Conservation (phyloP, 345 rosid species). For the Citrus mangshanensis region DNA sequence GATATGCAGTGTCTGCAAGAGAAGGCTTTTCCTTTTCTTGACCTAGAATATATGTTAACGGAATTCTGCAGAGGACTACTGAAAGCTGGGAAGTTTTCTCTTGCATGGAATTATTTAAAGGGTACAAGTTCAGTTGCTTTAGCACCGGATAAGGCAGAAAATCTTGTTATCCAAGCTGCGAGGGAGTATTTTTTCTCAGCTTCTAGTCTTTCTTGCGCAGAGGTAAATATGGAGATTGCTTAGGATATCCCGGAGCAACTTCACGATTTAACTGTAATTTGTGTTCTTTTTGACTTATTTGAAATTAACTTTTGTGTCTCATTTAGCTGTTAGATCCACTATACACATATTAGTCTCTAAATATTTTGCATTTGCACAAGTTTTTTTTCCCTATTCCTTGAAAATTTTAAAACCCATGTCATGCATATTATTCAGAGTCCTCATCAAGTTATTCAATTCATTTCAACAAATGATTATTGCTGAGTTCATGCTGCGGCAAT, state of each 20-base stretch:
- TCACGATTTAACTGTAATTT: neutral
- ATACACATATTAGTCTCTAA: neutral
- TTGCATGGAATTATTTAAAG: slow-evolving; percentile 88
- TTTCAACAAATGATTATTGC: neutral
- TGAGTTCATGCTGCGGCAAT: neutral
- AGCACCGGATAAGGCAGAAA: slow-evolving; percentile 86
- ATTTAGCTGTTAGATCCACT: neutral
- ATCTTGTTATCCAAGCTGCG: slow-evolving; percentile 88
- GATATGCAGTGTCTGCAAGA: slow-evolving; percentile 77
- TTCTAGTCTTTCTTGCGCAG: slow-evolving; percentile 80
- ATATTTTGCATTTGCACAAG: neutral
- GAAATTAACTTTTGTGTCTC: neutral
- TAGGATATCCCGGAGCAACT: slow-evolving; percentile 7
- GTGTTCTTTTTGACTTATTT: neutral
- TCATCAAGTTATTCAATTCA: neutral
- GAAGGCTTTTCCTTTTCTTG: slow-evolving; percentile 89
- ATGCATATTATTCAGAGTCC: neutral
- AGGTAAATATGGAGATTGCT: slow-evolving; percentile 44
- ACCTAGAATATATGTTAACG: slow-evolving; percentile 77
- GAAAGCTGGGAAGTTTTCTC: slow-evolving; percentile 97
- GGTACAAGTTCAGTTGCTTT: slow-evolving; percentile 81
- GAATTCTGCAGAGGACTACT: slow-evolving; percentile 96
- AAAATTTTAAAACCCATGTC: neutral
- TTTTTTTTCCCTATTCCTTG: neutral
- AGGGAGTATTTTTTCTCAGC: slow-evolving; percentile 96